A percentile compares a stretch with the other conserved stretches of the same genome.
Conservation (phyloP, 352 stramenopile species). For the Phytophthora capsici region DNA sequence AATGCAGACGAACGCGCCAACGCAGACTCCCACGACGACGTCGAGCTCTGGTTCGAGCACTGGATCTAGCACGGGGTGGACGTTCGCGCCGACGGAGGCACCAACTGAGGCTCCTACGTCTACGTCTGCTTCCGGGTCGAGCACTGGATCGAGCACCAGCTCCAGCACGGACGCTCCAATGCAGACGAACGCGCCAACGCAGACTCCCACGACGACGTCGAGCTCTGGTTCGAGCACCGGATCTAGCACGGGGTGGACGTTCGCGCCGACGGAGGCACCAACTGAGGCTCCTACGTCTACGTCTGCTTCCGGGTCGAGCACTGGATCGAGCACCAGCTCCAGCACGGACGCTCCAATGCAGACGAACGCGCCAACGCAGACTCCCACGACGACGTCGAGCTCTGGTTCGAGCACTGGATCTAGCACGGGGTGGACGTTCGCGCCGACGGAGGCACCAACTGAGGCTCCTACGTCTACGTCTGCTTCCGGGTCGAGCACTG, state of each 20-base stretch:
- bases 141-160: background rate
- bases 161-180: too few species aligned
- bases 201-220: background rate
- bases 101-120: background rate
- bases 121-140: background rate
- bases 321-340: background rate
- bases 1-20: slow-evolving; percentile 3
- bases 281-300: slow-evolving; percentile 5
- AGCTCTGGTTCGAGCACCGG: background rate
- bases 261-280: background rate
- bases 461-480: slow-evolving; percentile 5
- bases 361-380: background rate
- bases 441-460: slow-evolving; percentile 1
- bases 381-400: slow-evolving; percentile 10
- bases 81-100: background rate
- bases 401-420: slow-evolving; percentile 16
- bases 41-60: background rate
- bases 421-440: background rate
- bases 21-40: background rate
- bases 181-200: background rate
- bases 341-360: background rate
- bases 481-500: background rate
- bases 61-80: background rate
- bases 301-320: background rate
- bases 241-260: background rate